Percentiles rank a stretch among this genome's conserved stretches.
These are phyloP conservation scores for Botryotinia narcissicola DNA, from an alignment of 2,329 filamentous ascomycete genomes.

Conservation along the genomic window DNA sequence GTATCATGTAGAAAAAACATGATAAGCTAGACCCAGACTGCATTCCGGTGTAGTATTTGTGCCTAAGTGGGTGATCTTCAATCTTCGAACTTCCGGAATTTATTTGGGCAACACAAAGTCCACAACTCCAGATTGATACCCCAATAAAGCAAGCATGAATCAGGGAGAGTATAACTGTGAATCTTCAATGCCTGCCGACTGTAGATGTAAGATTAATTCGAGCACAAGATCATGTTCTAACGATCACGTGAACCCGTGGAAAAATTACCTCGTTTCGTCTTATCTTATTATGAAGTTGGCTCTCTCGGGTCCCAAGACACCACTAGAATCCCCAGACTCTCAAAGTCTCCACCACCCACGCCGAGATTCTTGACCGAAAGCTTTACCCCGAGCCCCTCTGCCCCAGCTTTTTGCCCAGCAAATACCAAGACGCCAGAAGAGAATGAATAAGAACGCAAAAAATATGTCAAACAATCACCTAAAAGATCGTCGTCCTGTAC, in stretches of 20 bases:
- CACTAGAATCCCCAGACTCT: background rate
- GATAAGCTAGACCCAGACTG: background rate
- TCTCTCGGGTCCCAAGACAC: background rate
- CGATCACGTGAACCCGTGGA: background rate
- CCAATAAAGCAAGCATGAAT: background rate
- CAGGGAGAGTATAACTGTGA: background rate
- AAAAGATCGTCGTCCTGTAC: background rate
- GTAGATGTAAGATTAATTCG: background rate
- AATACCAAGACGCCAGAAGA: background rate
- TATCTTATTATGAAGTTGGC: background rate
- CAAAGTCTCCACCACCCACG: background rate
- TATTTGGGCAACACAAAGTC: background rate
- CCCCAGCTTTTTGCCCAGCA: background rate
- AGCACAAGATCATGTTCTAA: background rate
- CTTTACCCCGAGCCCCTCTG: background rate
- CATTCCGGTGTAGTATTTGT: background rate
- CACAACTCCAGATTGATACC: background rate
- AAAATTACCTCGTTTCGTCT: background rate
- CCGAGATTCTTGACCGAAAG: background rate
- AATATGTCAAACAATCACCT: too few relatives aligned
- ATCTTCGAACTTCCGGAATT: background rate
- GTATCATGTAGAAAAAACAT: background rate
- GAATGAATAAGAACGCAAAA: background rate
- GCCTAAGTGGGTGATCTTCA: background rate
- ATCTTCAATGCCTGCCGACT: background rate